Conservation (phyloP, 2,329 filamentous ascomycete species). For the Apiospora hydei region DNA sequence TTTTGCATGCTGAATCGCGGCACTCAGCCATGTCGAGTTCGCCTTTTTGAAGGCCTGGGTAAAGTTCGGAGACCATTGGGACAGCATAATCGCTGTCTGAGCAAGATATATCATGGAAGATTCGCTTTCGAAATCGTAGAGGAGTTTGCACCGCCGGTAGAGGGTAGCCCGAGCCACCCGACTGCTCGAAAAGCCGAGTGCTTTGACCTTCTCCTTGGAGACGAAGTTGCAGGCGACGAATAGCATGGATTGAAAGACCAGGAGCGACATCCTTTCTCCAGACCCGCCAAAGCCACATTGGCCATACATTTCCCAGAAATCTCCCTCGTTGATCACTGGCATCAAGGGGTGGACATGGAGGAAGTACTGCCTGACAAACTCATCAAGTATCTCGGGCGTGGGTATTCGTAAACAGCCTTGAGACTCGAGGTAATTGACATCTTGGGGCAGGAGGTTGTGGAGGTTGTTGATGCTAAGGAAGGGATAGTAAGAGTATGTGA, state of each 20-base stretch:
- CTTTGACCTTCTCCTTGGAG: conserved; percentile 47
- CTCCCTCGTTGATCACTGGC: conserved; percentile 53
- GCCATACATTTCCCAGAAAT: conserved; percentile 56
- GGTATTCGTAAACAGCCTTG: conserved; percentile 56
- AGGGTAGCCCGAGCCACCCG: conserved; percentile 52
- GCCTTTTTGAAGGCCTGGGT: conserved; percentile 45
- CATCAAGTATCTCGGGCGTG: conserved; percentile 48
- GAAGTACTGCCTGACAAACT: conserved; percentile 58
- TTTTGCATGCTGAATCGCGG: conserved; percentile 58
- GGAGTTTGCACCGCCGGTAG: conserved; percentile 50
- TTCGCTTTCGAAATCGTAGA: conserved; percentile 55
- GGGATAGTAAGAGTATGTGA: conserved; percentile 53
- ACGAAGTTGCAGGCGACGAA: conserved; percentile 54
- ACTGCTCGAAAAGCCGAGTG: conserved; percentile 51
- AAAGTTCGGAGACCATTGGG: conserved; percentile 48
- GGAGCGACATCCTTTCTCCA: conserved; percentile 47
- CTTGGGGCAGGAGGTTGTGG: conserved; percentile 50
- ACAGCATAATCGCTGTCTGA: conserved; percentile 52
- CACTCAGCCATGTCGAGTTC: conserved; percentile 57
- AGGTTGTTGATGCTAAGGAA: conserved; percentile 50
- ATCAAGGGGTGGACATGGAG: conserved; percentile 55
- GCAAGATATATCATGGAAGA: conserved; percentile 49
- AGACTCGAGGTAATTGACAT: conserved; percentile 54
- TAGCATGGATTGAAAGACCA: conserved; percentile 54
- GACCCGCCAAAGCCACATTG: conserved; percentile 33